Base-by-base conservation (phyloP, 2,329 filamentous ascomycete genomes). In the Xylariaceae sp. region DNA sequence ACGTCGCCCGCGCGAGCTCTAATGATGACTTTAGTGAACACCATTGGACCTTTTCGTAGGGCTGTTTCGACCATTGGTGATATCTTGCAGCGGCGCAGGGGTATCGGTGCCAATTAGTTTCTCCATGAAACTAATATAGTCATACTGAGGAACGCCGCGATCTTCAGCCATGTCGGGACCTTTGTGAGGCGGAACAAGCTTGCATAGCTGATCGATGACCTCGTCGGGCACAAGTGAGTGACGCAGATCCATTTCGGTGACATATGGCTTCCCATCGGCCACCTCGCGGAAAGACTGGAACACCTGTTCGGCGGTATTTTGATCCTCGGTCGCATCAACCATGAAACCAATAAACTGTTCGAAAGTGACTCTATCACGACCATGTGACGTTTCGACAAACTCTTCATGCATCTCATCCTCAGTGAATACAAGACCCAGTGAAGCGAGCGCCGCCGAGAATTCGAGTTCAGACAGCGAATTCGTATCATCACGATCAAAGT, bases 281-380 rank as follows among this genome's bases (percentile, higher is more conserved):
- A 99, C 94, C 73, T 99, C 94, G 52, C 87, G 85, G 82, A 99
- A 99, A 58, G 89, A 95, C 74, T 99, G 93, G 76, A 94, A 97
- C 5, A 99, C 94, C 71, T 99, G 94, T 72, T 97, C 94, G 12
- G 94, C 94, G 4, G 92, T 97, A 70, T 99, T 97, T 74, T 99
- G 94, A 68, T 99, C 94, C 73, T 99, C 94, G 12, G 94, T 99
- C 45, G 97, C 94, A 62, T 96, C 90, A 44, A 99, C 94, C 94
- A 99, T 99, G 79, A 99, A 99, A 38, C 90, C 86, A 69, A 99
- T 99, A 68, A 99, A 99, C 72, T 97, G 93, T 75, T 99, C 94
- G 67, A 99, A 99, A 5, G 89, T 94, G 47, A 99, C 94, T 59
- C 88, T 83, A 70, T 86, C 88, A 59, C 77, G 82, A 34, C 84